Percentiles rank a stretch among this genome's conserved stretches.
Conservation (phyloP, 108 stramenopile genomes). For the Poteriospumella lacustris region DNA sequence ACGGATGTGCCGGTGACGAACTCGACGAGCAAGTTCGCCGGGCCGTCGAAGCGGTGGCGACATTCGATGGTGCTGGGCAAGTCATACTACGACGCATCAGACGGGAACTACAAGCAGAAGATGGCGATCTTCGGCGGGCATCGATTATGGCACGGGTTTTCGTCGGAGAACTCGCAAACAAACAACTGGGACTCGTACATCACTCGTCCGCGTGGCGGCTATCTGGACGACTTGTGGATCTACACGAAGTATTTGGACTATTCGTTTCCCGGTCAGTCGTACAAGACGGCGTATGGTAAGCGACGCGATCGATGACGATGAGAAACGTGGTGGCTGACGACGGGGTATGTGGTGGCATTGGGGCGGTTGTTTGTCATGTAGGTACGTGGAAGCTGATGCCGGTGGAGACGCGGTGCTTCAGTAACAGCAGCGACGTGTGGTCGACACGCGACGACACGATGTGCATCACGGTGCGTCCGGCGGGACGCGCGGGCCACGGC, state of each 20-base stretch:
- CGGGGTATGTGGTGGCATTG: neutral
- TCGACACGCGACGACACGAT: constrained; percentile 55
- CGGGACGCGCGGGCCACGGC: constrained; percentile 63
- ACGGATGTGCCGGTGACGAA: neutral
- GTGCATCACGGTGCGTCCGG: constrained; percentile 63
- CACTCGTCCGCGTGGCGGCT: constrained; percentile 62
- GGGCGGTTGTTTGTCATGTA: neutral
- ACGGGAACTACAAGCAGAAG: constrained; percentile 17
- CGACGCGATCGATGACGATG: neutral
- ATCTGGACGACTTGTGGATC: constrained; percentile 70
- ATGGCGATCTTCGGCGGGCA: constrained; percentile 72
- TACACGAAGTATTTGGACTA: constrained; percentile 37
- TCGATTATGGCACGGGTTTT: constrained; percentile 75
- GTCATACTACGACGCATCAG: neutral
- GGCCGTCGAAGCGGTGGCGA: constrained; percentile 65
- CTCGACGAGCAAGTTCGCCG: neutral
- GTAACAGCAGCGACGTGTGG: constrained; percentile 58
- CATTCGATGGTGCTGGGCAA: constrained; percentile 47
- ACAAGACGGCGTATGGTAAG: neutral
- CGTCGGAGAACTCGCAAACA: constrained; percentile 59
- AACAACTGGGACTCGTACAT: constrained; percentile 61
- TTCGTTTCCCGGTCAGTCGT: neutral
- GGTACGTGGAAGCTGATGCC: constrained; percentile 51
- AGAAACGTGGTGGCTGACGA: neutral
- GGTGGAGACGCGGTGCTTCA: constrained; percentile 48